A percentile compares a stretch with the other conserved stretches of the same genome.
Conservation (phyloP, 164 flowering plant genomes). For the Vitis riparia region DNA sequence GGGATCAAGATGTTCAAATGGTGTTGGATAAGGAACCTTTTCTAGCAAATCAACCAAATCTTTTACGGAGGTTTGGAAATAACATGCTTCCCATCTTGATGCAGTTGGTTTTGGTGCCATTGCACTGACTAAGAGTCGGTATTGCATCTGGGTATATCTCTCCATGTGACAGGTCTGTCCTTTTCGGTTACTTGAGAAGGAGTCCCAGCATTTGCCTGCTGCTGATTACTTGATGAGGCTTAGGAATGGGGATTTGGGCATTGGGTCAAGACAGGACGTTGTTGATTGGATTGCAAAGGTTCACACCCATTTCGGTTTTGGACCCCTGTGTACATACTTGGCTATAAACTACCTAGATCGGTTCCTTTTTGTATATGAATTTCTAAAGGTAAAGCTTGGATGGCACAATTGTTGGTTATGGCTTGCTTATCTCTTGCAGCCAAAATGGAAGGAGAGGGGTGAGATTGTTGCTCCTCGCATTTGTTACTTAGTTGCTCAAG, state of each 20-base stretch:
- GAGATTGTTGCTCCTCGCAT: constrained; percentile 65
- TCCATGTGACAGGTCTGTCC: too few relatives aligned
- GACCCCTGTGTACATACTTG: constrained; percentile 69
- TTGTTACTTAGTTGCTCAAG: constrained; percentile 76
- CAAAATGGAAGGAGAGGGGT: constrained; percentile 68
- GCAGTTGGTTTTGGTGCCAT: constrained; percentile 25
- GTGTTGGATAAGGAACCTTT: constrained; percentile 48
- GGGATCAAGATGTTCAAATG: constrained; percentile 32
- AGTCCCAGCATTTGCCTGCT: constrained; percentile 49
- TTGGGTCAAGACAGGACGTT: constrained; percentile 55
- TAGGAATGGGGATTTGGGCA: constrained; percentile 61
- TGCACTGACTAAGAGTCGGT: too few relatives aligned
- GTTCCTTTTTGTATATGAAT: constrained; percentile 68
- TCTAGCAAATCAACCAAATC: constrained; percentile 54
- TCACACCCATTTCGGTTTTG: constrained; percentile 64
- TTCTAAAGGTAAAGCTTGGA: constrained; percentile 75
- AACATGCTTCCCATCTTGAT: constrained; percentile 68
- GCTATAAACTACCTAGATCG: constrained; percentile 84
- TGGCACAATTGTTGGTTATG: constrained; percentile 73
- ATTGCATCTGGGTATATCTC: too few relatives aligned
- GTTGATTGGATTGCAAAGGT: constrained; percentile 90
- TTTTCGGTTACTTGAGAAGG: constrained; percentile 33
- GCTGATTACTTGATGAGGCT: constrained; percentile 61
- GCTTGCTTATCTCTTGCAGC: constrained; percentile 84
- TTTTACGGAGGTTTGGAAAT: constrained; percentile 59